Evolutionary conservation across 106 monocot genomes (phyloP), one percentile per base, ranked within the genome.

Genomic region (Allium fistulosum): DNA sequence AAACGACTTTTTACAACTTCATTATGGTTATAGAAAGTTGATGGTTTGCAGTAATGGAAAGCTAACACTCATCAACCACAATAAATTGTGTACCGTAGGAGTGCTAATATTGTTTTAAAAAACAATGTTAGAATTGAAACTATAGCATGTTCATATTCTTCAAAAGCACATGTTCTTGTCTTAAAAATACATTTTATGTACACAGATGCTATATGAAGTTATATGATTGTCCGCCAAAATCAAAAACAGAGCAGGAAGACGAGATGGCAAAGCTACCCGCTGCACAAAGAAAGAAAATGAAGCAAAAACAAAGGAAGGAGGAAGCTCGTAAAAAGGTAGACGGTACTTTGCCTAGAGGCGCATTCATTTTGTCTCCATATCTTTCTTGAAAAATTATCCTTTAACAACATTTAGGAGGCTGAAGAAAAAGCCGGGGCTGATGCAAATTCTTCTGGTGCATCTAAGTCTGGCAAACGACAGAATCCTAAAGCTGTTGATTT

Each of bases 291-390:
- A 92, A 84, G 79, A 97, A 97, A 78, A 51, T 92, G 61, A 89
- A 81, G 63, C 97, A 97, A 81, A 97, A 92, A 27, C 92, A 92
- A 59, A 92, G 81, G 65, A 97, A 97, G 69, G 89, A 86, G n/a
- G 97, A 92, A 72, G 97, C 97, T 73, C 97, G 88, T 69, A 97
- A 92, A 73, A 92, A 87, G 72, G 97, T 89, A 80, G 69, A 71
- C 11, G 9, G 61, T 46, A 12, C 45, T 48, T 26, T 62, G 45
- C 45, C 0, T 62, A 13, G 15, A 17, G 28, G 1, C 3, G 26
- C 28, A 8, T 27, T 57, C 27, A 46, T 68, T 47, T 17, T 79
- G 53, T 55, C 53, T 55, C 53, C 37, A 37, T 37, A 37, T 37
- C 22, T 53, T 58, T 3, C 59, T 56, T 74, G 50, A 57, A 45